A percentile compares a stretch with the other conserved stretches of the same genome.
phyloP scores from a whole-genome alignment of 345 rosid genomes.

The Gossypium turneri region DNA sequence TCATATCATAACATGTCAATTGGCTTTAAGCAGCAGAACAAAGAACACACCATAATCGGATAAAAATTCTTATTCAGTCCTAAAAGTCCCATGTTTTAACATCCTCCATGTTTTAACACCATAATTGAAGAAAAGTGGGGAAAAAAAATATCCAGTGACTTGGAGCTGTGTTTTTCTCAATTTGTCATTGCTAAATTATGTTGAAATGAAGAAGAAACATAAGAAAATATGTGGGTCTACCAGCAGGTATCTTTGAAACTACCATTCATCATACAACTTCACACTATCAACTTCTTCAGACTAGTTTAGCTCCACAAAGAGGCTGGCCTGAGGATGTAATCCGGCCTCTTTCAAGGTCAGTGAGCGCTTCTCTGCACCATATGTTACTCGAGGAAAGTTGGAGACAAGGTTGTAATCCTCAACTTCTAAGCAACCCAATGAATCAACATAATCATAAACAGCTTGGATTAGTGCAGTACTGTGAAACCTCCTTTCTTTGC shows the following conservation, averaged over 20 bases:
- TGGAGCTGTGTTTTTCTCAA: conserved; percentile 1
- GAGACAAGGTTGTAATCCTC: conserved; percentile 80
- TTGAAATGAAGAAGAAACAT: conserved; percentile 14
- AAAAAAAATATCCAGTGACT: background rate
- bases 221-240: conserved; percentile 15
- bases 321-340: conserved; percentile 98
- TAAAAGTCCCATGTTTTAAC: background rate
- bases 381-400: conserved; percentile 76
- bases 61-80: background rate
- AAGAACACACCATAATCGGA: background rate
- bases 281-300: conserved; percentile 10
- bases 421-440: conserved; percentile 70
- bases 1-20: too few relatives aligned
- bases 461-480: conserved; percentile 52
- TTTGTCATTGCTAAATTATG: conserved; percentile 19
- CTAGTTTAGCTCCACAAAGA: conserved; percentile 85
- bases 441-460: conserved; percentile 83
- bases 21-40: background rate
- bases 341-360: conserved; percentile 79
- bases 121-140: background rate
- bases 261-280: conserved; percentile 9
- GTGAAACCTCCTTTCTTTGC: conserved; percentile 88
- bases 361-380: conserved; percentile 61
- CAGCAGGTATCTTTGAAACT: conserved; percentile 12
- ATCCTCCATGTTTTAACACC: background rate